Conservation (phyloP, 225 moss, liverwort and hornwort genomes). For the Lunularia cruciata region DNA sequence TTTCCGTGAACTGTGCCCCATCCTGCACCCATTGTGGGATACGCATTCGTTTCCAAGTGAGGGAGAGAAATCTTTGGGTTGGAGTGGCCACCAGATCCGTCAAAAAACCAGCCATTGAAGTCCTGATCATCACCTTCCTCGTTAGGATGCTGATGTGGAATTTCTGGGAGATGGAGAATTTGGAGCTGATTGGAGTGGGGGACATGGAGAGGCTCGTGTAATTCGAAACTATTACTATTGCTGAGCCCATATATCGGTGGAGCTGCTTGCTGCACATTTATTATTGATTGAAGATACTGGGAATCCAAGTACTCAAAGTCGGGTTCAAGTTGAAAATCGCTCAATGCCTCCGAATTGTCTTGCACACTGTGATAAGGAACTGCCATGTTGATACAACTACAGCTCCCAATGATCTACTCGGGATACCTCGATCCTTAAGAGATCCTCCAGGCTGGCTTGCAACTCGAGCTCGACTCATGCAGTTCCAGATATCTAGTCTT, state of each 20-base stretch:
- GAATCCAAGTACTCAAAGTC: conserved; percentile 2
- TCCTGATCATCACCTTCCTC: not conserved
- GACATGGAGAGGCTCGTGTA: conserved; percentile 1
- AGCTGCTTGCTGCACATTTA: conserved; percentile 1
- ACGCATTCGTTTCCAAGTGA: not conserved
- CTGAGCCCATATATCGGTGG: not conserved
- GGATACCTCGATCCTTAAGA: not conserved
- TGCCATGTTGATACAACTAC: not conserved
- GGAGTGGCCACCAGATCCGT: not conserved
- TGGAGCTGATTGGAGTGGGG: not conserved
- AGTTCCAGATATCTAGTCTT: no score
- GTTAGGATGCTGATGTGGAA: not conserved
- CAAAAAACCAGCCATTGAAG: not conserved
- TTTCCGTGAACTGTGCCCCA: not conserved
- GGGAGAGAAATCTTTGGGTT: not conserved
- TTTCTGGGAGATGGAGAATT: not conserved
- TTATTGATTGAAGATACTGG: not conserved
- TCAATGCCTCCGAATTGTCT: not conserved
- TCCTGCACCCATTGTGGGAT: not conserved
- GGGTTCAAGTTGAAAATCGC: not conserved
- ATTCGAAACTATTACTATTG: not conserved
- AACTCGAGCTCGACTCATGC: not conserved
- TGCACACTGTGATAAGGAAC: conserved; percentile 3
- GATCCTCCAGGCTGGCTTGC: no score
- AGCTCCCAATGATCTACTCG: no score